Conservation (phyloP, 345 rosid genomes). For the Stellera chamaejasme region DNA sequence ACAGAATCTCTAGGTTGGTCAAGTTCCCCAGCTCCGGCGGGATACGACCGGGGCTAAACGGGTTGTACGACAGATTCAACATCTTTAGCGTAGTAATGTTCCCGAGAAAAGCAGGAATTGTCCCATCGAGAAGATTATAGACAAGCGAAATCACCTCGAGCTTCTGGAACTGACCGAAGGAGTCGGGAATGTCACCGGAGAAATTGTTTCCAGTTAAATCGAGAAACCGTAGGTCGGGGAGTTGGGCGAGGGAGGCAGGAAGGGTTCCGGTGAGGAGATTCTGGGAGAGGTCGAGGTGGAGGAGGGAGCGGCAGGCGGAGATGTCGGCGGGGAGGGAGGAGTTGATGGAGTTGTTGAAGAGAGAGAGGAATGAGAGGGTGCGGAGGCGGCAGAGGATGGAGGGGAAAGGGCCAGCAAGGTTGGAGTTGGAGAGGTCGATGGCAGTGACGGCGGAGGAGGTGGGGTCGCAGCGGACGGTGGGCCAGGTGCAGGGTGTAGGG, state of each 20-base stretch:
- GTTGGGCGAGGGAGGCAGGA: constrained; percentile 44
- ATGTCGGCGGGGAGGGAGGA: constrained; percentile 55
- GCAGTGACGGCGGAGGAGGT: constrained; percentile 43
- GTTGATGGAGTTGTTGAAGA: constrained; percentile 59
- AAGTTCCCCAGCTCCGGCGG: constrained; percentile 89
- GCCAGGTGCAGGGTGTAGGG: constrained; percentile 52
- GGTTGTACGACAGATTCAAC: constrained; percentile 86
- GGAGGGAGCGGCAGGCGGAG: constrained; percentile 46
- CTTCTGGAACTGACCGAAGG: constrained; percentile 50
- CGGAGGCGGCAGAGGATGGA: constrained; percentile 58
- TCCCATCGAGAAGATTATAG: constrained; percentile 64
- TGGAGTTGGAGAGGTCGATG: constrained; percentile 47
- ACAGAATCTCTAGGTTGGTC: constrained; percentile 68
- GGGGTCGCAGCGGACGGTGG: constrained; percentile 40
- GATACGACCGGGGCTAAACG: constrained; percentile 64
- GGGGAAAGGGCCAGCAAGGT: constrained; percentile 76
- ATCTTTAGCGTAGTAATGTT: constrained; percentile 54
- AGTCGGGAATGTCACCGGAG: constrained; percentile 76
- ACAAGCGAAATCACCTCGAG: constrained; percentile 85
- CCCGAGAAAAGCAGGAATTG: constrained; percentile 57
- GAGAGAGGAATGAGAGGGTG: constrained; percentile 38
- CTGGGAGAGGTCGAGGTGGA: constrained; percentile 68
- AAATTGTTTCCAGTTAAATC: constrained; percentile 82
- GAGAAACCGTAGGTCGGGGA: constrained; percentile 41
- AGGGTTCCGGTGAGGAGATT: constrained; percentile 74